phyloP scores from a whole-genome alignment of 2,329 filamentous ascomycete genomes.

The Helminthosporium solani region DNA sequence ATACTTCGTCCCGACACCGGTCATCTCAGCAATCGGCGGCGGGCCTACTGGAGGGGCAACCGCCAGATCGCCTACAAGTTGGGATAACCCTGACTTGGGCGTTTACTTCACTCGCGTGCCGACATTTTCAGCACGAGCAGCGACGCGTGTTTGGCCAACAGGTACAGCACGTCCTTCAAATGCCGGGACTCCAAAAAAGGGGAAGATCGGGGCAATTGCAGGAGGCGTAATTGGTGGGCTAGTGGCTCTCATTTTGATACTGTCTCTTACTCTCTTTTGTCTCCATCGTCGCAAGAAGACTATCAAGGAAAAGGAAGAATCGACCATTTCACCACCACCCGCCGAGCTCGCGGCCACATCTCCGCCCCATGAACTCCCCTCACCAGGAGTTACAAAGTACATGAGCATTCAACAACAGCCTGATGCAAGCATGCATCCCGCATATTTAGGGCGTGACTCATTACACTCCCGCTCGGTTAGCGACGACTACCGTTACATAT shows the following conservation, averaged over 20 bases:
- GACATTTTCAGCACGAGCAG: constrained; percentile 48
- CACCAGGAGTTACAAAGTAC: constrained; percentile 27
- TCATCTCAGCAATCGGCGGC: constrained; percentile 51
- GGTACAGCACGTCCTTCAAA: constrained; percentile 21
- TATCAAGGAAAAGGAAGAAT: constrained; percentile 17
- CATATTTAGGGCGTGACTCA: constrained; percentile 15
- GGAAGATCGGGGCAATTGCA: constrained; percentile 41
- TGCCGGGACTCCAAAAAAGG: constrained; percentile 16
- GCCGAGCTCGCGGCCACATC: constrained; percentile 34
- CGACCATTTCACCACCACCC: constrained; percentile 21
- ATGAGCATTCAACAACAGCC: constrained; percentile 25
- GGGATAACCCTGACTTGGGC: constrained; percentile 53
- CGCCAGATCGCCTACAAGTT: constrained; percentile 52
- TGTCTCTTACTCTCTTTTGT: constrained; percentile 39
- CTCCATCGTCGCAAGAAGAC: constrained; percentile 40
- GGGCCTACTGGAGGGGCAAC: constrained; percentile 56
- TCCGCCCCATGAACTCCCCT: constrained; percentile 32
- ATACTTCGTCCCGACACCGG: constrained; percentile 57
- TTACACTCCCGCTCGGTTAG: constrained; percentile 23
- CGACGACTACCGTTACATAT: constrained; percentile 19
- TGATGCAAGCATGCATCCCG: constrained; percentile 13
- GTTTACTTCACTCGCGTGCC: constrained; percentile 57
- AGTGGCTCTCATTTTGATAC: constrained; percentile 31
- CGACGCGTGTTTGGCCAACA: constrained; percentile 50
- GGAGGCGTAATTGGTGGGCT: constrained; percentile 45